These are phyloP conservation scores for Hyphopichia fennica DNA, from an alignment of 1,139 yeast species.

Conservation along the genomic window DNA sequence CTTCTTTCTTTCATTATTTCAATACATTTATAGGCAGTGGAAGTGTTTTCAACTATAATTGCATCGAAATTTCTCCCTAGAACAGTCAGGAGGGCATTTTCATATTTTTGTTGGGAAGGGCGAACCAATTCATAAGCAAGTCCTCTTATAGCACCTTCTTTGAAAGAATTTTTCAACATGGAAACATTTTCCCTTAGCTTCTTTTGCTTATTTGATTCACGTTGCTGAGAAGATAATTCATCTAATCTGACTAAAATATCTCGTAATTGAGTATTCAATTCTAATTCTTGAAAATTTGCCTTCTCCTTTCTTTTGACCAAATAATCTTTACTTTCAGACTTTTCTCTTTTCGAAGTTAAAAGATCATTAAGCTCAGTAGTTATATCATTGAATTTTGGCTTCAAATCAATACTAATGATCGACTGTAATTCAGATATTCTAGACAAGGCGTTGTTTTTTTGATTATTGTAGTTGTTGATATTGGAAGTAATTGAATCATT, in stretches of 20 bases:
- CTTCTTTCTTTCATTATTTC: constrained; percentile 82
- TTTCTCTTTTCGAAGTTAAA: constrained; percentile 35
- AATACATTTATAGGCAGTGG: constrained; percentile 82
- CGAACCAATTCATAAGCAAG: constrained; percentile 75
- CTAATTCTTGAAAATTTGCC: constrained; percentile 48
- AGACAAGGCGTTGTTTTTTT: constrained; percentile 39
- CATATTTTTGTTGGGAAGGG: constrained; percentile 76
- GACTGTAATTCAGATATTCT: constrained; percentile 38
- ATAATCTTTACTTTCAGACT: constrained; percentile 40
- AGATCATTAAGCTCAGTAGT: constrained; percentile 32
- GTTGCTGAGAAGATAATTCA: constrained; percentile 70
- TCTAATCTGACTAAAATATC: constrained; percentile 63
- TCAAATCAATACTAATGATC: constrained; percentile 31
- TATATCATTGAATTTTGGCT: constrained; percentile 33
- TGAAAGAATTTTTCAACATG: constrained; percentile 66
- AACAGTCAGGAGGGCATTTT: constrained; percentile 73
- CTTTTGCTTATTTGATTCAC: constrained; percentile 72
- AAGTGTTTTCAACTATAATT: constrained; percentile 73
- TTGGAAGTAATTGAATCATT: constrained; percentile 41
- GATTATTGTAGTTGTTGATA: constrained; percentile 42
- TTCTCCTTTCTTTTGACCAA: constrained; percentile 49
- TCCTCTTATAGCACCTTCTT: constrained; percentile 72
- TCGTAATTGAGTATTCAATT: constrained; percentile 63
- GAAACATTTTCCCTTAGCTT: constrained; percentile 71
- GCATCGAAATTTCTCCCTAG: constrained; percentile 82